These are phyloP conservation scores for Talaromyces amestolkiae DNA, from an alignment of 2,329 filamentous ascomycete genomes.

Conservation along the genomic window DNA sequence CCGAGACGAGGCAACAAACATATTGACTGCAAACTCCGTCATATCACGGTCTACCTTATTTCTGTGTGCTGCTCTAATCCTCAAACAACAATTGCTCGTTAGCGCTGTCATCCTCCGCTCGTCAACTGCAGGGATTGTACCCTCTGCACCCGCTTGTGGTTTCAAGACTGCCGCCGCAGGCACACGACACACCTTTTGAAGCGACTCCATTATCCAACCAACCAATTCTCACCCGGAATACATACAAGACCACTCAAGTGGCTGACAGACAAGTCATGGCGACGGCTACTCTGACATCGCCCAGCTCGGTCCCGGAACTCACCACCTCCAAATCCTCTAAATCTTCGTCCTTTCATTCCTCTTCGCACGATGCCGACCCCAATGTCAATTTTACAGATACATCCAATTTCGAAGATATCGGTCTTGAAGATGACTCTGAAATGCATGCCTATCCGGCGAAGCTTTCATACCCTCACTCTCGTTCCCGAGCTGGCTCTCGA, in stretches of 20 bases:
- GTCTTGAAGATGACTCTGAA: constrained; percentile 66
- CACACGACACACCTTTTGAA: constrained; percentile 3
- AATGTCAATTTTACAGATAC: constrained; percentile 68
- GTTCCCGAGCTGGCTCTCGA: constrained; percentile 19
- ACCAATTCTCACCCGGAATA: background rate
- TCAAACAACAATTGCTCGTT: constrained; percentile 1
- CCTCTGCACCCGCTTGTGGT: background rate
- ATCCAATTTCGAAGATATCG: constrained; percentile 90
- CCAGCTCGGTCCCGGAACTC: constrained; percentile 73
- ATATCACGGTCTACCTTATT: background rate
- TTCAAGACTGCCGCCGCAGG: background rate
- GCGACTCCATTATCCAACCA: background rate
- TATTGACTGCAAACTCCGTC: background rate
- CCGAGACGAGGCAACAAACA: background rate
- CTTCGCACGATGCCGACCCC: constrained; percentile 67
- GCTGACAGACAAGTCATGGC: constrained; percentile 10
- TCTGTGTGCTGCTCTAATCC: background rate
- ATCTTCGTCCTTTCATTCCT: constrained; percentile 84
- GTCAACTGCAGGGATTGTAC: background rate
- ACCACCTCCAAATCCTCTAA: constrained; percentile 85
- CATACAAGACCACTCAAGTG: background rate
- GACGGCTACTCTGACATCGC: constrained; percentile 31
- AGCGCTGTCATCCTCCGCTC: background rate
- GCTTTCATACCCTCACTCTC: constrained; percentile 15
- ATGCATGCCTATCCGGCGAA: constrained; percentile 5